Base-by-base conservation (phyloP, 1,284 basidiomycete species). In the Malassezia slooffiae region DNA sequence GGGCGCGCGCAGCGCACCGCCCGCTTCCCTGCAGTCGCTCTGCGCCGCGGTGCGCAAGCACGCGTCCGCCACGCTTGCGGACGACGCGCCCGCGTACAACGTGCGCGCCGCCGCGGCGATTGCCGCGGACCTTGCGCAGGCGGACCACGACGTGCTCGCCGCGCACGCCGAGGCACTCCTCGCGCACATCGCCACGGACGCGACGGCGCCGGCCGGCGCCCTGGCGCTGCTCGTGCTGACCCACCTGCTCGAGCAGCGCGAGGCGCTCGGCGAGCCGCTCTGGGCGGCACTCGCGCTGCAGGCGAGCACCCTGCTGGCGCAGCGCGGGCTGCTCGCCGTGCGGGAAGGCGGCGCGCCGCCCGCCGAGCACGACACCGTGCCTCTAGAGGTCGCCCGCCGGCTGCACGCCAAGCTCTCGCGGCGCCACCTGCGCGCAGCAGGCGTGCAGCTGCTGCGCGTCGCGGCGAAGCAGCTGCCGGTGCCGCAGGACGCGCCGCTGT, bases 181-280 rank as follows among this genome's bases (percentile, higher is more conserved):
- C 4, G 16, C 28, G 38, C n/a, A 16, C 15, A 17, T 3, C 15
- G 21, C 28, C 27, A 19, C 22, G 4, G 12, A 5, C 5, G 15
- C 23, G 28, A 34, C 45, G 10, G 31, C 34, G 8, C 34, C 16
- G 3, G 35, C 40, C 17, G 45, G 45, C 28, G 45, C 31, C 15
- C 30, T 47, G 0, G 45, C 45, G 7, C 41, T 41, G 38, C 39
- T 47, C 20, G 35, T 38, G n/a, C 39, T 47, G 9, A 24, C 27
- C 21, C 22, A 47, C 27, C 23, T 41, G 33, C 35, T 47, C 7
- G 32, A 33, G 28, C 38, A 30, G 22, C 12, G 11, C 10, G 23
- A 9, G 9, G 27, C 34, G 5, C n/a, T n/a, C n/a, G n/a, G n/a
- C n/a, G n/a, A n/a, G n/a, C 16, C 20, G 13, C 20, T 38, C 15